These are phyloP conservation scores for Plectosphaerella cucumerina DNA, from an alignment of 2,329 filamentous ascomycete genomes.

Conservation along the genomic window DNA sequence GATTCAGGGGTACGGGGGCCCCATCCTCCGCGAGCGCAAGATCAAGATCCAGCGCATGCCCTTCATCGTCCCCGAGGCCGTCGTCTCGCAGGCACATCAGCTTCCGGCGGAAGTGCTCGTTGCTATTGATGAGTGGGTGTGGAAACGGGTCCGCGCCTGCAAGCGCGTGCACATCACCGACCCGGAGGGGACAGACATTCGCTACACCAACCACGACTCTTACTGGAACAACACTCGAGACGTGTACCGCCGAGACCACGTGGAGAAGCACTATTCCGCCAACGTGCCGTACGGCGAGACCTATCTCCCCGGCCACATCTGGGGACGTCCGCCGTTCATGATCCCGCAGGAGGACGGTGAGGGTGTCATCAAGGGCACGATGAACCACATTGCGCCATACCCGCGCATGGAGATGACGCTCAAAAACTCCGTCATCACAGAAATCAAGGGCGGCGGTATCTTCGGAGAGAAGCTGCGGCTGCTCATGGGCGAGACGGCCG, in stretches of 20 bases:
- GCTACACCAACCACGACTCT: constrained; percentile 2
- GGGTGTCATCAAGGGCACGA: constrained; percentile 2
- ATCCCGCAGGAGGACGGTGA: constrained; percentile 3
- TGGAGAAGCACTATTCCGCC: constrained; percentile 1
- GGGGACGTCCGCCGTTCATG: constrained; percentile 2
- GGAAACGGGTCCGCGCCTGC: constrained; percentile 1
- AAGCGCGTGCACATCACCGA: constrained; percentile 2
- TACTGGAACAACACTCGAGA: not conserved
- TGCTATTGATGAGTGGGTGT: constrained; percentile 1
- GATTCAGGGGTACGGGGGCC: constrained; percentile 1
- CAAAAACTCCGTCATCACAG: constrained; percentile 2
- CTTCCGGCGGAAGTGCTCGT: constrained; percentile 1
- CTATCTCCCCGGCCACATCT: constrained; percentile 2
- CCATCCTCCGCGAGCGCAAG: constrained; percentile 3
- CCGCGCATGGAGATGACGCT: constrained; percentile 2
- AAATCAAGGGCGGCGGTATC: constrained; percentile 1
- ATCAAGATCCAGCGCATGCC: constrained; percentile 4
- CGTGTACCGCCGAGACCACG: constrained; percentile 3
- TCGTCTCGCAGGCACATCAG: not conserved
- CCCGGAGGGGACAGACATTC: constrained; percentile 1
- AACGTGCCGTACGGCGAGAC: constrained; percentile 3
- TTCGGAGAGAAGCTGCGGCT: constrained; percentile 3
- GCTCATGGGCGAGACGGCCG: not conserved
- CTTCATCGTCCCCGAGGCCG: constrained; percentile 2
- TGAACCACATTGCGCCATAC: constrained; percentile 3